A percentile compares a stretch with the other conserved stretches of the same genome.
Conservation (phyloP, 208 protist species). For the Tritrichomonas musculus region DNA sequence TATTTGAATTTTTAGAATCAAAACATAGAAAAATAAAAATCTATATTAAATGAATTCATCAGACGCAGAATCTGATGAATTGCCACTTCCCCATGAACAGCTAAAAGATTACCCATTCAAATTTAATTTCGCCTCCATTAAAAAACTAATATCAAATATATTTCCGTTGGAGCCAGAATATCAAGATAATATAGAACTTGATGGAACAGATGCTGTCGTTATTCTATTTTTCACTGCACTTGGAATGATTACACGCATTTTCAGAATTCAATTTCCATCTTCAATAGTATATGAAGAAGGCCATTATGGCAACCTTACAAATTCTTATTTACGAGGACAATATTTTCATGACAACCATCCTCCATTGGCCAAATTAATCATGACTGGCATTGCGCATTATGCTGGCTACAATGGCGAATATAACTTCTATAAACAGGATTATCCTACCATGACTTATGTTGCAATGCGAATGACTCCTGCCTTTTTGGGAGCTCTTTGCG, state of each 20-base stretch:
- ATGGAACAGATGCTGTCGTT: background rate
- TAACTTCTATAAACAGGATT: background rate
- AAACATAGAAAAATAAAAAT: too few species aligned
- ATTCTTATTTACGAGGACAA: conserved; percentile 25
- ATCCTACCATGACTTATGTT: background rate
- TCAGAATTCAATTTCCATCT: background rate
- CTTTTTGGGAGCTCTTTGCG: background rate
- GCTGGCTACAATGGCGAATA: background rate
- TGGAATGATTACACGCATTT: background rate
- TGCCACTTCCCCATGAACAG: too few species aligned
- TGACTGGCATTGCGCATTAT: background rate
- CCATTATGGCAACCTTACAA: conserved; percentile 37
- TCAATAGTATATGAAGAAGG: conserved; percentile 37
- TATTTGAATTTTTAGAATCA: too few species aligned
- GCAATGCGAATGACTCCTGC: background rate
- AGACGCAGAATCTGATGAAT: too few species aligned
- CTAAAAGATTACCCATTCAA: too few species aligned
- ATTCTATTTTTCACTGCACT: background rate
- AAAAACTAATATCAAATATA: background rate
- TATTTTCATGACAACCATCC: conserved; percentile 42
- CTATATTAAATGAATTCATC: too few species aligned
- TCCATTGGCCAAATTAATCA: conserved; percentile 37
- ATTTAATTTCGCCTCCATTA: too few species aligned
- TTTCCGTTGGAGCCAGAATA: background rate
- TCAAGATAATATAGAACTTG: background rate